phyloP scores from a whole-genome alignment of 1,139 yeast species.

The Candida mesenterica region DNA sequence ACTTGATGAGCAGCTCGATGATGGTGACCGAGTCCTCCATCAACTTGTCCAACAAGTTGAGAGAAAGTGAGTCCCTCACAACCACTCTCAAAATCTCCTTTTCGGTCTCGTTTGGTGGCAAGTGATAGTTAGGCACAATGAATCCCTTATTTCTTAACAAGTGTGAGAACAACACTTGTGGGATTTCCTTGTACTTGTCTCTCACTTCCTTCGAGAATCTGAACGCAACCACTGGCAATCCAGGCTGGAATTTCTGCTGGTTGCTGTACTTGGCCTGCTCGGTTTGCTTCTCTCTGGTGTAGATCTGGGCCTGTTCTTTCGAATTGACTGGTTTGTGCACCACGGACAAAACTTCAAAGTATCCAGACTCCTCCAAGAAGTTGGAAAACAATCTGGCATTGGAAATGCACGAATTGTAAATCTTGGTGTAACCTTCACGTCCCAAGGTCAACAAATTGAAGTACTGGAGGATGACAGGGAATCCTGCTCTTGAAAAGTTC shows the following conservation, averaged over 20 bases:
- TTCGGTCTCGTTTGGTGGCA: slow-evolving; percentile 58
- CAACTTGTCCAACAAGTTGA: slow-evolving; percentile 71
- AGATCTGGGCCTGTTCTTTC: slow-evolving; percentile 14
- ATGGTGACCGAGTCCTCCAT: slow-evolving; percentile 62
- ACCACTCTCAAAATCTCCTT: slow-evolving; percentile 82
- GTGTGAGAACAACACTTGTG: slow-evolving; percentile 76
- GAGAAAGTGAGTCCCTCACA: slow-evolving; percentile 67
- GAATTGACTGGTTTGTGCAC: slow-evolving; percentile 56
- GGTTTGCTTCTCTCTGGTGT: slow-evolving; percentile 25
- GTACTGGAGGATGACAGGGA: slow-evolving; percentile 86
- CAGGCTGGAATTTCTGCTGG: slow-evolving; percentile 51
- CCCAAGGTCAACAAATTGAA: slow-evolving; percentile 75
- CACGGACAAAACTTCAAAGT: slow-evolving; percentile 73
- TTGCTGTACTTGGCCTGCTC: slow-evolving; percentile 8
- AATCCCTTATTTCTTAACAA: slow-evolving; percentile 79
- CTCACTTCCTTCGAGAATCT: slow-evolving; percentile 60
- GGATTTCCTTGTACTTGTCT: slow-evolving; percentile 69
- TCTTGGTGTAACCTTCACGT: slow-evolving; percentile 60
- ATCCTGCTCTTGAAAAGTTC: slow-evolving; percentile 91
- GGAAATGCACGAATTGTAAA: slow-evolving; percentile 60
- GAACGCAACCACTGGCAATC: slow-evolving; percentile 90
- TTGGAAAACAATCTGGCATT: slow-evolving; percentile 70
- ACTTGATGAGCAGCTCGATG: slow-evolving; percentile 50
- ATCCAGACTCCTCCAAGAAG: slow-evolving; percentile 62
- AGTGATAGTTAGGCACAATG: slow-evolving; percentile 86